Base-by-base conservation (phyloP, 2,329 filamentous ascomycete genomes). In the Cryphonectria carpinicola region DNA sequence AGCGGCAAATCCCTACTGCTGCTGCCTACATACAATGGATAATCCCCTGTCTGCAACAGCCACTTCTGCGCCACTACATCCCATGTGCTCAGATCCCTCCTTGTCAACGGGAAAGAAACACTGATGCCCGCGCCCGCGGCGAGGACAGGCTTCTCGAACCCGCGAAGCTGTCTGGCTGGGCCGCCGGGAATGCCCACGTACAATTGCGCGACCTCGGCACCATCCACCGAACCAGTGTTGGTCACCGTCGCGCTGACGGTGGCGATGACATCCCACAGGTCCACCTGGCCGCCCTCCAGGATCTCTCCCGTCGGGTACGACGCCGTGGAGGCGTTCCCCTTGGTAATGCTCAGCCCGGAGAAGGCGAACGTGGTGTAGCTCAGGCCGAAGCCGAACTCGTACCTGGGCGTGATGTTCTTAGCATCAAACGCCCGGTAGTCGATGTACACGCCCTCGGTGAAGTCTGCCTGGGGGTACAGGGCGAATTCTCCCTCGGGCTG, bases 1-100 rank as follows among this genome's bases (percentile, higher is more conserved):
- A 37, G 85, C 83, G 77, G 89, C 85, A 81, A 88, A 83, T 80
- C 74, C 28, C 81, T 78, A 73, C 83, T 85, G 71, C 82, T 85
- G 1, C 77, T 78, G 0, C 84, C 85, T 3, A 85, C 81, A 65
- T 74, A 82, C 3, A 86, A 69, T 0, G 70, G 65, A 69, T 85
- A 86, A 3, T 75, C 74, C 0, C 84, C 84, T 19, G 75, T 77
- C 68, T 80, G 81, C 66, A 88, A 73, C 37, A 81, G 81, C 89
- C 89, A 91, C 73, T 86, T 84, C 80, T 90, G 87, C 39, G 81
- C 81, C 1, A 77, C 79, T 4, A 85, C 83, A 75, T 90, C 87
- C 89, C 89, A 92, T 46, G 87, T 82, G 77, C 88, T 90, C 61
- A 92, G 75, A 76, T 91, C 89, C 69, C 88, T 84, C 37, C 89